phyloP scores from a whole-genome alignment of 2,329 filamentous ascomycete genomes.

The Ilyonectria robusta region DNA sequence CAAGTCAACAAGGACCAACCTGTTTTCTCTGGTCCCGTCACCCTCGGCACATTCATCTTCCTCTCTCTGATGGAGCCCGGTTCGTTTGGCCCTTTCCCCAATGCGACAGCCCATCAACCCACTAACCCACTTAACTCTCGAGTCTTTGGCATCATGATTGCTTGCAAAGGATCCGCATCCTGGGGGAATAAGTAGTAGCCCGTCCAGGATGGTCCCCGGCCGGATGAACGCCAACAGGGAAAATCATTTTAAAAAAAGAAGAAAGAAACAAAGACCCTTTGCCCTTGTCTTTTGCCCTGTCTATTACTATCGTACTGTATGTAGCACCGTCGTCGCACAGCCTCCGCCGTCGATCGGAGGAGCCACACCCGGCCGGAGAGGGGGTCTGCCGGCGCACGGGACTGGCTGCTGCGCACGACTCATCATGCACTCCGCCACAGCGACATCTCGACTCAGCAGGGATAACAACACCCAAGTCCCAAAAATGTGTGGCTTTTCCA shows the following conservation, averaged over 20 bases:
- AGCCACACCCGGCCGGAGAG: background rate
- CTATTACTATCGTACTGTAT: background rate
- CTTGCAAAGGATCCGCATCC: background rate
- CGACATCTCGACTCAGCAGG: background rate
- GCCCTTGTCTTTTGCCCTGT: too few relatives aligned
- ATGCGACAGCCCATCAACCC: background rate
- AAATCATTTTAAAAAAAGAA: background rate
- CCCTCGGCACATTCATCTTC: too few relatives aligned
- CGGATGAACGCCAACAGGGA: background rate
- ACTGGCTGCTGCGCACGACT: too few relatives aligned
- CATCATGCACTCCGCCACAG: background rate
- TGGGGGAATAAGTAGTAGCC: background rate
- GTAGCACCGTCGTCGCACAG: background rate
- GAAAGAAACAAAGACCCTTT: too few relatives aligned
- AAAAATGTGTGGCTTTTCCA: too few relatives aligned
- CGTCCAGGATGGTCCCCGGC: background rate
- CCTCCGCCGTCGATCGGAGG: constrained; percentile 7
- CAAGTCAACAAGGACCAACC: too few relatives aligned
- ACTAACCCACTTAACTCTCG: background rate
- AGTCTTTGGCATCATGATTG: background rate
- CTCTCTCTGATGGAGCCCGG: too few relatives aligned
- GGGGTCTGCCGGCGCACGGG: background rate
- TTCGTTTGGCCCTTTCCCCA: background rate
- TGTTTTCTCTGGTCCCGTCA: too few relatives aligned
- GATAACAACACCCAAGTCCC: background rate